Evolutionary conservation across 345 rosid genomes (phyloP), one percentile per base, ranked within the genome.

Genomic region (Boechera divaricarpa): DNA sequence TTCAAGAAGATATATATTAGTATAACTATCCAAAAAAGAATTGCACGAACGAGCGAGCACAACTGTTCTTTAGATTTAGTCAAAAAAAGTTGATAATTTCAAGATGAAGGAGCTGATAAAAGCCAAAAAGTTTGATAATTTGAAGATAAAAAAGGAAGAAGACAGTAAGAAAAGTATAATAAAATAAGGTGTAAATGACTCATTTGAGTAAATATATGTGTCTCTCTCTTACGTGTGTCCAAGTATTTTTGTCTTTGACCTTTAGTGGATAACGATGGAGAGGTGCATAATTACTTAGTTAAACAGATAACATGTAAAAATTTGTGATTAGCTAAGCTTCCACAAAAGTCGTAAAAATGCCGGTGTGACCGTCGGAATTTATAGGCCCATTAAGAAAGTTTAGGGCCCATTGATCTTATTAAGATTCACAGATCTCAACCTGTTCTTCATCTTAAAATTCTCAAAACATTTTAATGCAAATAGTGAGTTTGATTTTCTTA

Each of bases 181-280:
- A 6, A 47, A 32, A 69, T 44, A n/a, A 41, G 69, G 45, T 60
- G 74, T 69, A 75, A 60, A 52, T 69, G 63, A 61, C 69, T 31
- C 24, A 53, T 52, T 60, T 31, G 56, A 60, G 79, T 51, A 28
- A 55, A 51, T 4, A 49, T 12, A 21, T 57, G 15, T 79, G 33
- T 51, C 11, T 60, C 6, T 66, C 4, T 52, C 70, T 76, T n/a
- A 53, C 67, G 48, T 68, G 41, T 67, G 63, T 79, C 70, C 76
- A 42, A 72, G 81, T 72, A 61, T 52, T 13, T 56, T 72, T 67
- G 70, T 75, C 72, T 52, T 15, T 2, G 41, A 70, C 32, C 12
- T 58, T 58, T 52, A 69, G 70, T 73, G 83, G 87, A 81, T 86
- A 64, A 78, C 69, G 82, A 12, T 63, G 80, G 74, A 35, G 82